Conservation (phyloP, 768 basidiomycete species). For the Macrolepiota dolichaula region DNA sequence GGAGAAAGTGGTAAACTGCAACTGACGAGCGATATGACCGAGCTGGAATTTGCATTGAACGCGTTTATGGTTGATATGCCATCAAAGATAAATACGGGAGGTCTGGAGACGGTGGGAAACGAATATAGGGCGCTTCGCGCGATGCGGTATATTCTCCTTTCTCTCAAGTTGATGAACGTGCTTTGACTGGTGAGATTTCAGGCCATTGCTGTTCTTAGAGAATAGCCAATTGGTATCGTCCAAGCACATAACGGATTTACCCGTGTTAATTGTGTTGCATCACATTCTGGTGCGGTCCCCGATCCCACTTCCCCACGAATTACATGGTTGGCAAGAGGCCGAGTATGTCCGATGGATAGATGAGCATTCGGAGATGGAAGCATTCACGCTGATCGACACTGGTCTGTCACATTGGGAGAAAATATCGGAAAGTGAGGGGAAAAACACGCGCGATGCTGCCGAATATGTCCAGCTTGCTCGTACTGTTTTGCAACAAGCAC, state of each 20-base stretch:
- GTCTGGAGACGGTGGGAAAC: slow-evolving; percentile 74
- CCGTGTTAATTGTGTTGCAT: slow-evolving; percentile 85
- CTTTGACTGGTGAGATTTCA: slow-evolving; percentile 26
- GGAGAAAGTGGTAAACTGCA: slow-evolving; percentile 94
- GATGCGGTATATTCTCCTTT: slow-evolving; percentile 63
- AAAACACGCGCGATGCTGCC: slow-evolving; percentile 38
- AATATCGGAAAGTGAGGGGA: slow-evolving; percentile 53
- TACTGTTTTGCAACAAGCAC: slow-evolving; percentile 46
- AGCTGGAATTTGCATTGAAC: slow-evolving; percentile 89
- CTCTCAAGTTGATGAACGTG: neutral
- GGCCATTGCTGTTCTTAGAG: slow-evolving; percentile 88
- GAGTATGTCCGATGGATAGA: slow-evolving; percentile 97
- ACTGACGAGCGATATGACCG: slow-evolving; percentile 93
- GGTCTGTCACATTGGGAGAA: slow-evolving; percentile 80
- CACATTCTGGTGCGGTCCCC: slow-evolving; percentile 90
- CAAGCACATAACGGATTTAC: slow-evolving; percentile 69
- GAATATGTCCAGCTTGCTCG: slow-evolving; percentile 71
- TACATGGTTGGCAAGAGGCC: slow-evolving; percentile 92
- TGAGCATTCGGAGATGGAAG: slow-evolving; percentile 82
- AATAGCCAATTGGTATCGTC: slow-evolving; percentile 64
- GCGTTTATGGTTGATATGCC: slow-evolving; percentile 65
- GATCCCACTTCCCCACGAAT: slow-evolving; percentile 78
- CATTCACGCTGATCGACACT: slow-evolving; percentile 75
- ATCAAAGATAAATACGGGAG: slow-evolving; percentile 51
- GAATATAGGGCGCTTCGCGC: slow-evolving; percentile 86